Base-by-base conservation (phyloP, 1,284 basidiomycete genomes). In the Gymnopus androsaceus region DNA sequence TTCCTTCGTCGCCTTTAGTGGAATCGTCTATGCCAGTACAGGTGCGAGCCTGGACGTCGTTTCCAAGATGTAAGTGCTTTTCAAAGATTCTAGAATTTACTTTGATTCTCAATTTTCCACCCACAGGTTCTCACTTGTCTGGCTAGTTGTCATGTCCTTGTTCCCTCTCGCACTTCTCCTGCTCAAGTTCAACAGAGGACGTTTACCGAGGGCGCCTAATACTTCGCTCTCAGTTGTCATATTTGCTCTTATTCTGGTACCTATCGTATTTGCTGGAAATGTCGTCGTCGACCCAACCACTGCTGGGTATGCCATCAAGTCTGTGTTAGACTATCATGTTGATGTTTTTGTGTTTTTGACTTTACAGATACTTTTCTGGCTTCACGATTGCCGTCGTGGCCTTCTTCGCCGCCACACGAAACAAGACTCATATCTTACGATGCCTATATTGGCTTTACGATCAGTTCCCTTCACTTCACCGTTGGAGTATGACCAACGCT, bases 391-490 rank as follows among this genome's bases (percentile, higher is more conserved):
- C 67, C 3, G 72, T 88, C 3, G 59, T 80, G 0, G 38, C 71
- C 0, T 51, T 84, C 2, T 82, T 87, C 63, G 73, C 70, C 1
- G 67, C 72, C 9, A 79, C 77, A 25, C 76, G 81, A 63, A 81
- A 80, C 66, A 81, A 84, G 58, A 75, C 80, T 15, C 68, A 70
- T 25, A 61, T 87, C 15, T 69, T 84, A 1, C 76, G 81, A 23
- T 78, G 76, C 67, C 59, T 79, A 0, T 83, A 84, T 57, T 86
- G 85, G 84, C 58, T 76, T n/a, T 86, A 84, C 52, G 84, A 85
- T 58, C 84, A 88, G 59, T 76, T 78, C 49, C 75, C 79, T 15
- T 54, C 63, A 4, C 63, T 84, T 25, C 81, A 82, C 54, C 61
- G 61, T 6, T 72, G 67, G 68, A 59, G 55, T n/a, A 57, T 64